These are phyloP conservation scores for Silene vulgaris DNA, from an alignment of 179 eudicot species.

Conservation along the genomic window DNA sequence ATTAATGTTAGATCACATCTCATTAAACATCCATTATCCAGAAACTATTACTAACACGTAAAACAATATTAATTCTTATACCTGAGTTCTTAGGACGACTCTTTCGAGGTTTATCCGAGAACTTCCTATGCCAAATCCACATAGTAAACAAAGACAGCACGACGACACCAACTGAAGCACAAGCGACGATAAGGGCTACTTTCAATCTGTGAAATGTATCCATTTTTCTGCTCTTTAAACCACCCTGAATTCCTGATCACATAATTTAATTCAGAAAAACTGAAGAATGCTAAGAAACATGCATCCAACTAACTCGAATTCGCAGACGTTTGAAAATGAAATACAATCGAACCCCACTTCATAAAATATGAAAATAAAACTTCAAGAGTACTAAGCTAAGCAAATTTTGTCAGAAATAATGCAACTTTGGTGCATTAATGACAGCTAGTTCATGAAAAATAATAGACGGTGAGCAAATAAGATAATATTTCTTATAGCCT, in stretches of 20 bases:
- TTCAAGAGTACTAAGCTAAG: neutral
- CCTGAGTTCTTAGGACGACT: slow-evolving; percentile 41
- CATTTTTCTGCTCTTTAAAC: slow-evolving; percentile 37
- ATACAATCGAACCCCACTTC: slow-evolving; percentile 19
- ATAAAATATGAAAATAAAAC: neutral
- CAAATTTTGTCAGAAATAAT: slow-evolving; percentile 19
- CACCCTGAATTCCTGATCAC: slow-evolving; percentile 40
- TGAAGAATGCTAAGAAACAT: neutral
- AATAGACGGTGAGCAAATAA: slow-evolving; percentile 9
- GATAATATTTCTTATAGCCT: slow-evolving; percentile 21
- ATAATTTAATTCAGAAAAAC: slow-evolving; percentile 18
- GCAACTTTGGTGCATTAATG: slow-evolving; percentile 7
- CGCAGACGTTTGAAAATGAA: neutral
- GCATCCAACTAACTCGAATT: slow-evolving; percentile 11
- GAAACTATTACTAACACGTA: neutral
- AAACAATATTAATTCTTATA: slow-evolving; percentile 20
- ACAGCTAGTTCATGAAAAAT: slow-evolving; percentile 18
- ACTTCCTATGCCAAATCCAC: slow-evolving; percentile 53
- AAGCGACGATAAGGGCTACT: slow-evolving; percentile 55
- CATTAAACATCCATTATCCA: neutral
- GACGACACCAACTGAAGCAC: slow-evolving; percentile 53
- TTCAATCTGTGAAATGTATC: slow-evolving; percentile 44
- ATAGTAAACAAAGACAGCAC: slow-evolving; percentile 47
- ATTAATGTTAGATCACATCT: slow-evolving; percentile 7
- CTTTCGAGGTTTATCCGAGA: slow-evolving; percentile 34